A percentile compares a stretch with the other conserved stretches of the same genome.
These are phyloP conservation scores for Helotiales sp. DNA, from an alignment of 2,329 filamentous ascomycete genomes.

Conservation along the genomic window DNA sequence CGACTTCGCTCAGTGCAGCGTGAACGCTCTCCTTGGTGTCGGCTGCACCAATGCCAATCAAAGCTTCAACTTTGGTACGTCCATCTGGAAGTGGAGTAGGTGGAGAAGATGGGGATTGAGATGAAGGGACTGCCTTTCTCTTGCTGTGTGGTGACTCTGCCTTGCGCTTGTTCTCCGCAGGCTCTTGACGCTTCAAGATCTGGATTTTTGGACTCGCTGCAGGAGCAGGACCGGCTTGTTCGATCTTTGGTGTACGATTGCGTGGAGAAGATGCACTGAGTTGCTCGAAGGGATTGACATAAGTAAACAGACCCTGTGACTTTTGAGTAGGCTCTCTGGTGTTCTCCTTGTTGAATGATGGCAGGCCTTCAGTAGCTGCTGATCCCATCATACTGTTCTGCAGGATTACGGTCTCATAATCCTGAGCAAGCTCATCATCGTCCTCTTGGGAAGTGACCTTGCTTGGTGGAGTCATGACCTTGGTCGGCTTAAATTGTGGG, in stretches of 20 bases:
- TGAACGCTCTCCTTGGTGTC: constrained; percentile 68
- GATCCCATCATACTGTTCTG: constrained; percentile 45
- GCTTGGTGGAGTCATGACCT: constrained; percentile 46
- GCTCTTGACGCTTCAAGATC: constrained; percentile 42
- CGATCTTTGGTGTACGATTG: constrained; percentile 57
- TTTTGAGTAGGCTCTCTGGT: constrained; percentile 29
- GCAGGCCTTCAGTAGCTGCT: constrained; percentile 30
- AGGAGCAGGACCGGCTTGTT: constrained; percentile 41
- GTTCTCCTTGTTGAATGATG: constrained; percentile 35
- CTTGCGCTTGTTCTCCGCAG: constrained; percentile 41
- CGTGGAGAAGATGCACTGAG: constrained; percentile 69
- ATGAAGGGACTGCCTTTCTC: constrained; percentile 38
- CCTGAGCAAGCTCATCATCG: constrained; percentile 48
- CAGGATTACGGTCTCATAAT: constrained; percentile 50
- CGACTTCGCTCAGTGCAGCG: constrained; percentile 70
- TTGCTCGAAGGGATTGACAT: constrained; percentile 75
- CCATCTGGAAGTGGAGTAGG: constrained; percentile 40
- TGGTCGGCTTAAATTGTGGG: constrained; percentile 36
- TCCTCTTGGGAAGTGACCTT: constrained; percentile 44
- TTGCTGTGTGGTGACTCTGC: constrained; percentile 35
- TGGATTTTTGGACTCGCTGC: constrained; percentile 45
- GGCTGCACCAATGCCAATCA: constrained; percentile 42
- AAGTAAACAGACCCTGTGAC: constrained; percentile 60
- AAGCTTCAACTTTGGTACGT: constrained; percentile 46
- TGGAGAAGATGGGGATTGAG: constrained; percentile 34